Base-by-base conservation (phyloP, 2,329 filamentous ascomycete species). In the Hypoxylon sp. region DNA sequence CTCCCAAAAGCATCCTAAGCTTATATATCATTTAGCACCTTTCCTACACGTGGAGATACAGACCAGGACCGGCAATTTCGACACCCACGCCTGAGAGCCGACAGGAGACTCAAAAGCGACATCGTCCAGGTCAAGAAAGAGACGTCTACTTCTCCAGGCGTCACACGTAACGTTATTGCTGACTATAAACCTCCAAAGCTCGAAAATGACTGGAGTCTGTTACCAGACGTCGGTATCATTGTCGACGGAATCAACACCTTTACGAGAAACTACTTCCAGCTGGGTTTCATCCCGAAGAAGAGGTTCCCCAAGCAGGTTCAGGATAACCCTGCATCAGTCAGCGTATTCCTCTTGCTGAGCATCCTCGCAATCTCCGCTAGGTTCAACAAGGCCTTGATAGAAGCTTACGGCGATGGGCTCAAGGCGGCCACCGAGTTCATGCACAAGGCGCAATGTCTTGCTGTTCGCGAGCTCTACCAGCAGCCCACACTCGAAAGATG, bases 331-430 rank as follows among this genome's bases (percentile, higher is more conserved):
- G 71, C 70, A 9, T 76, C 76, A n/a, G 70, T 80, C 57, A 80
- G 76, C 64, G 71, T 78, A 13, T 84, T 84, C 50, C 71, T 84
- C 16, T 69, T 84, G 13, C 69, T 83, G 7, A 74, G 76, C 51
- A 77, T 84, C 38, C 74, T 84, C 20, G 80, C 79, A 59, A 75
- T 84, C 43, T 82, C 81, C 3, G 79, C 80, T 2, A 75, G 81
- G 15, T 75, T 83, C 57, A 82, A 78, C 20, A 75, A 77, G 2
- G 67, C 73, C 21, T 66, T 83, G 20, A 71, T 74, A 32, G 64
- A 68, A n/a, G 69, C 75, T 12, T 79, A 80, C 60, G 78, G 79
- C 3, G 73, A 71, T n/a, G 77, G 77, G 5, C 71, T 80, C 30
- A 73, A 74, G 31, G 80, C 79, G 1, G 75, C 79, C 11, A 77